phyloP scores from a whole-genome alignment of 2,329 filamentous ascomycete species.

The Aspergillus latus region DNA sequence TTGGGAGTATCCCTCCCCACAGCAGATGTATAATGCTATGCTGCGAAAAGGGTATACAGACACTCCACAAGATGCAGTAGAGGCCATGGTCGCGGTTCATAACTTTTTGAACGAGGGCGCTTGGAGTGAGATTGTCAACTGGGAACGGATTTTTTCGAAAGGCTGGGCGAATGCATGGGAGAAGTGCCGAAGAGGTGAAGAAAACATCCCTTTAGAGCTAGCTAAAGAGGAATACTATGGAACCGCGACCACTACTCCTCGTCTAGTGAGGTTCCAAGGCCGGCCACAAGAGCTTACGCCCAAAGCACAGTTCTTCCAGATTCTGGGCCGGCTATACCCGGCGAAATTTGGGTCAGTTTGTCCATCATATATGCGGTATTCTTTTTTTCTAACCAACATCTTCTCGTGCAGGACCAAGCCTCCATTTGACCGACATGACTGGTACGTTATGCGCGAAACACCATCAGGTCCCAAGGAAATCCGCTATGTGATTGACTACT shows the following conservation, averaged over 20 bases:
- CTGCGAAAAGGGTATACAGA: conserved; percentile 94
- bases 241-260: conserved; percentile 52
- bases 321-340: conserved; percentile 77
- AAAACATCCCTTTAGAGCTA: conserved; percentile 58
- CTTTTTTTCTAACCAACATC: background rate
- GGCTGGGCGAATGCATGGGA: conserved; percentile 73
- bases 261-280: conserved; percentile 82
- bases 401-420: conserved; percentile 64
- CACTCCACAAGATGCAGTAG: conserved; percentile 88
- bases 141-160: conserved; percentile 81
- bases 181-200: conserved; percentile 71
- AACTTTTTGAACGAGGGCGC: conserved; percentile 98
- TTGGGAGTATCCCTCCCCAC: conserved; percentile 97
- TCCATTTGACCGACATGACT: conserved; percentile 96
- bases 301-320: conserved; percentile 80
- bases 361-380: no score
- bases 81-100: conserved; percentile 96
- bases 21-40: conserved; percentile 99
- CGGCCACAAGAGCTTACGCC: conserved; percentile 86
- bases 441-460: conserved; percentile 78
- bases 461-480: conserved; percentile 71
- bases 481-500: conserved; percentile 96
- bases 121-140: conserved; percentile 91
- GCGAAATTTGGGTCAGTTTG: conserved; percentile 68
- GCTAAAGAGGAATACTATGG: conserved; percentile 50